A percentile compares a stretch with the other conserved stretches of the same genome.
Evolutionary conservation across 352 stramenopile genomes (phyloP).

Genomic region (Globisporangium nunn): DNA sequence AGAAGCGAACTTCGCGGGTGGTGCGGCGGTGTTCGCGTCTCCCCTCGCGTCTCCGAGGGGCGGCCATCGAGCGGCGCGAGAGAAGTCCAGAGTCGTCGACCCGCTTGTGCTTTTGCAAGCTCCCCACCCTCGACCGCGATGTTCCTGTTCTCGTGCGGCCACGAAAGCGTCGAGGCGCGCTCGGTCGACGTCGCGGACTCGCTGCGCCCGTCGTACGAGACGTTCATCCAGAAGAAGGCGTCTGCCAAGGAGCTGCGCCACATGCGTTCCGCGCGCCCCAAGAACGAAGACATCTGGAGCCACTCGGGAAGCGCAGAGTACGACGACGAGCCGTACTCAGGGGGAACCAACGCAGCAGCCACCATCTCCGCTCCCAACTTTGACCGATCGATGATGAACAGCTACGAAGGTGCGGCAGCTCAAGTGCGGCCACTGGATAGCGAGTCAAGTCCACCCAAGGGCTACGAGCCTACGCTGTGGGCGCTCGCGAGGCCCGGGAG

Average conservation of each 20-base stretch:
- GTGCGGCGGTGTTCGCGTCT: no score
- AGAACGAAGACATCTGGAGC: conserved; percentile 16
- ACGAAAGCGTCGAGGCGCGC: conserved; percentile 16
- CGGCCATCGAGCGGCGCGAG: no score
- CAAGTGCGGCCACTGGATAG: conserved; percentile 11
- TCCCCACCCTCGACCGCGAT: conserved; percentile 7
- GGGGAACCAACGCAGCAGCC: no score
- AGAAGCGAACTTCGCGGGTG: no score
- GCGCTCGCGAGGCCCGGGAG: conserved; percentile 11
- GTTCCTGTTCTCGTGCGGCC: conserved; percentile 32
- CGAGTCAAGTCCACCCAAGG: conserved; percentile 2
- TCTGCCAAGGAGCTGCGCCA: conserved; percentile 7
- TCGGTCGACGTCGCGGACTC: conserved; percentile 4
- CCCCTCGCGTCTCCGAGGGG: no score
- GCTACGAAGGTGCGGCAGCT: conserved; percentile 28
- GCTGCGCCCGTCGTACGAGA: conserved; percentile 14
- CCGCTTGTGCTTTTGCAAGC: no score
- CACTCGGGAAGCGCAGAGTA: conserved; percentile 14
- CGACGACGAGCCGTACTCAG: conserved; percentile 5
- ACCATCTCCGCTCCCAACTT: background rate
- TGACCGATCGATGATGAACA: conserved; percentile 12
- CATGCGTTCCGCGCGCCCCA: background rate
- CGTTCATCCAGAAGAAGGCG: conserved; percentile 11
- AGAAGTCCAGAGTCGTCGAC: no score
- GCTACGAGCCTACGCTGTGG: conserved; percentile 14